Conservation (phyloP, 192 early-diverging fungal species). For the Neocallimastix lanati region DNA sequence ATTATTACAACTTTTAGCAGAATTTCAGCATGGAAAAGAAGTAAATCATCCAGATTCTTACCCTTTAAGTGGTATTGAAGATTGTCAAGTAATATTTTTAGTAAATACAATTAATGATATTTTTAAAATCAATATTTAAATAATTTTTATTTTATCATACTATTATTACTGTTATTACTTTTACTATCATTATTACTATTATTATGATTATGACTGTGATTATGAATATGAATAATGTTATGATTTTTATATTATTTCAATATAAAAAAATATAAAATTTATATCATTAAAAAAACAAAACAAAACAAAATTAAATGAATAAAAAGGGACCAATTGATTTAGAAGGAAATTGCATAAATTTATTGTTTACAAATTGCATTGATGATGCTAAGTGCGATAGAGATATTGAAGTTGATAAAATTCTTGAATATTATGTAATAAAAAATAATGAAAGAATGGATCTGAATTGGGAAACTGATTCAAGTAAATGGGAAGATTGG, state of each 20-base stretch:
- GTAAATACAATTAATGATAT: too few species aligned
- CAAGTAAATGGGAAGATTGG: not conserved
- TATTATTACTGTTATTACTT: too few species aligned
- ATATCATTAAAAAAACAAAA: too few species aligned
- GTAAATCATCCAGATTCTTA: constrained; percentile 15
- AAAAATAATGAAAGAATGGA: not conserved
- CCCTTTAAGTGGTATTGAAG: constrained; percentile 14
- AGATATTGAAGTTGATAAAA: not conserved
- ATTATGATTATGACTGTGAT: too few species aligned
- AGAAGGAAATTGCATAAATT: not conserved
- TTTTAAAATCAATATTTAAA: not conserved
- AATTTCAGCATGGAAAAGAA: not conserved
- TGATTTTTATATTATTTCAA: too few species aligned
- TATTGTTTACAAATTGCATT: not conserved
- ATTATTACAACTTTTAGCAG: not conserved
- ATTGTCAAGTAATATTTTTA: constrained; percentile 4
- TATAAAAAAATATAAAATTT: too few species aligned
- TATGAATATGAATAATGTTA: too few species aligned
- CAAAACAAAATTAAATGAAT: too few species aligned
- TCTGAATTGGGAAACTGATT: not conserved
- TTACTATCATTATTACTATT: too few species aligned
- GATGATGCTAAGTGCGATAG: not conserved
- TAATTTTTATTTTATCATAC: not conserved
- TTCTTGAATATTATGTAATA: not conserved
- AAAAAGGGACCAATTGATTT: not conserved